A percentile compares a stretch with the other conserved stretches of the same genome.
Evolutionary conservation across 2,329 filamentous ascomycete genomes (phyloP).

Genomic region (Cladosporium austrohemisphaericum): DNA sequence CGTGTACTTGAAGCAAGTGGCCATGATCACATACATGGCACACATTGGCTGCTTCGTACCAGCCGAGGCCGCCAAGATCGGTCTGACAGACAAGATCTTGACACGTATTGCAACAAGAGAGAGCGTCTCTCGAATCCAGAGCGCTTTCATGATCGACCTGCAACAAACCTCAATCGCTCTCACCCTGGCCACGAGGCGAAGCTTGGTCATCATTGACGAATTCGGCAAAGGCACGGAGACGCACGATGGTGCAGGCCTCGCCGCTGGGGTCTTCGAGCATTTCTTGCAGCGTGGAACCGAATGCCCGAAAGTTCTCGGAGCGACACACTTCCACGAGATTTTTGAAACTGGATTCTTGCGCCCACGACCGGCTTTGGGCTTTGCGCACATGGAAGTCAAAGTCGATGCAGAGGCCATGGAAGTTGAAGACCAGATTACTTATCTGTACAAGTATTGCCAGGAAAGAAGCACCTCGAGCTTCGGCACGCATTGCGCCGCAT

Average conservation of each 20-base stretch:
- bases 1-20: slow-evolving; percentile 89
- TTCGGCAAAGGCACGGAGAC: slow-evolving; percentile 71
- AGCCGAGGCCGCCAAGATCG: slow-evolving; percentile 69
- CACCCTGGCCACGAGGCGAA: slow-evolving; percentile 69
- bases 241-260: slow-evolving; percentile 61
- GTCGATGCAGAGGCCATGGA: slow-evolving; percentile 52
- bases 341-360: slow-evolving; percentile 61
- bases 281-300: slow-evolving; percentile 47
- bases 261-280: slow-evolving; percentile 58
- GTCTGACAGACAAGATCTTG: slow-evolving; percentile 87
- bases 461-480: slow-evolving; percentile 79
- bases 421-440: slow-evolving; percentile 53
- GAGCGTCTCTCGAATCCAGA: slow-evolving; percentile 61
- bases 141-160: slow-evolving; percentile 75
- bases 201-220: slow-evolving; percentile 86
- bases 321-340: slow-evolving; percentile 69
- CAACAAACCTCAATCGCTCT: slow-evolving; percentile 79
- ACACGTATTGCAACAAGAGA: slow-evolving; percentile 77
- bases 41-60: slow-evolving; percentile 93
- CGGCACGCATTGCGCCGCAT: slow-evolving; percentile 75
- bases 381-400: slow-evolving; percentile 70
- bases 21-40: slow-evolving; percentile 84
- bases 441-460: slow-evolving; percentile 34
- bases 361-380: slow-evolving; percentile 49
- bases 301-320: slow-evolving; percentile 57